Percentiles rank a stretch among this genome's conserved stretches.
Conservation (phyloP, 2,329 filamentous ascomycete genomes). For the Colletotrichum sojae region DNA sequence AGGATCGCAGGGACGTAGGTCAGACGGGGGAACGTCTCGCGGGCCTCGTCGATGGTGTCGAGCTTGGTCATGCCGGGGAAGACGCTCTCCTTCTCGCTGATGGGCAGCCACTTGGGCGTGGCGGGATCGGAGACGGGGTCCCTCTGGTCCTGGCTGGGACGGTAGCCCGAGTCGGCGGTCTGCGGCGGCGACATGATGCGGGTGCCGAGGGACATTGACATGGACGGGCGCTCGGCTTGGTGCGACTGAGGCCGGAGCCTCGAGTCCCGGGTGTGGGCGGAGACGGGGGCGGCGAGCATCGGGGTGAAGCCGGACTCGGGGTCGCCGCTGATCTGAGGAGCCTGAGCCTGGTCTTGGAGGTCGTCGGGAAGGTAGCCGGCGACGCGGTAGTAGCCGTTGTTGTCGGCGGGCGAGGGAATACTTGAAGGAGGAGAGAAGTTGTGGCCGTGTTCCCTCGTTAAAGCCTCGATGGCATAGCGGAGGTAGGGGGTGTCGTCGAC, state of each 20-base stretch:
- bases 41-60: conserved; percentile 55
- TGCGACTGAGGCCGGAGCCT: conserved; percentile 29
- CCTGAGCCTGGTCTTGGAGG: conserved; percentile 44
- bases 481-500: conserved; percentile 91
- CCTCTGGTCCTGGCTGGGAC: conserved; percentile 8
- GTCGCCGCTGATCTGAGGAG: conserved; percentile 31
- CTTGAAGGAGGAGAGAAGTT: conserved; percentile 61
- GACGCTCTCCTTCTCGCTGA: conserved; percentile 47
- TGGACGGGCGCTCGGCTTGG: conserved; percentile 19
- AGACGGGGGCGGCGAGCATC: conserved; percentile 11
- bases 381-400: conserved; percentile 50
- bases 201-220: conserved; percentile 29
- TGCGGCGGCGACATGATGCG: conserved; percentile 37
- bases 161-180: conserved; percentile 27
- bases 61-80: conserved; percentile 42
- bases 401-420: conserved; percentile 50
- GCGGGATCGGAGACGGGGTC: conserved; percentile 1
- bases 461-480: conserved; percentile 88
- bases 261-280: conserved; percentile 28
- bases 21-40: conserved; percentile 64
- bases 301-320: conserved; percentile 31
- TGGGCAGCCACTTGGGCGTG: conserved; percentile 48
- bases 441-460: conserved; percentile 81
- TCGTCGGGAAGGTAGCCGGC: conserved; percentile 48
- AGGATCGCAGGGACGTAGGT: conserved; percentile 81